phyloP scores from a whole-genome alignment of 2,329 filamentous ascomycete genomes.

The Nigrograna mackinnonii region DNA sequence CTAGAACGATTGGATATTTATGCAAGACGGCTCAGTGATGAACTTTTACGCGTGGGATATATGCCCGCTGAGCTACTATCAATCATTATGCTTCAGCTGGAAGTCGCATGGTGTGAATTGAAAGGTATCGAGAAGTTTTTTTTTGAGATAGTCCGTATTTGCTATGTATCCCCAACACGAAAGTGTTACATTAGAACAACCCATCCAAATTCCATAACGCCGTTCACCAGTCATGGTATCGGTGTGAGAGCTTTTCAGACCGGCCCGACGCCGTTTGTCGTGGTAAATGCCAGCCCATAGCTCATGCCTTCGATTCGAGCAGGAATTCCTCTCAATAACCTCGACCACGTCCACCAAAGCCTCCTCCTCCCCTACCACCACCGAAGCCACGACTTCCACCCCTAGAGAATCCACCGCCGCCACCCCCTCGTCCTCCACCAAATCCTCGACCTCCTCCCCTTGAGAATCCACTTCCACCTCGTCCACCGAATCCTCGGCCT shows the following conservation, averaged over 20 bases:
- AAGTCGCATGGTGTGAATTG: too few species aligned
- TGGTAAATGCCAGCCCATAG: too few species aligned
- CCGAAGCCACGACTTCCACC: neutral
- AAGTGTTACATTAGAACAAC: neutral
- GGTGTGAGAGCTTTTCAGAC: slow-evolving; percentile 16
- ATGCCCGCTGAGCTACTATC: too few species aligned
- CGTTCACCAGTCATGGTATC: slow-evolving; percentile 37
- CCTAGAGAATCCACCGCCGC: slow-evolving; percentile 1
- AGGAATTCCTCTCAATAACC: slow-evolving; percentile 2
- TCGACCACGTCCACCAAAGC: slow-evolving; percentile 11
- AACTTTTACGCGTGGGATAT: too few species aligned
- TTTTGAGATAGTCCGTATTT: too few species aligned
- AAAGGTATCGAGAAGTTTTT: too few species aligned
- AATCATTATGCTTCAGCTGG: too few species aligned
- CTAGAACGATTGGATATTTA: too few species aligned
- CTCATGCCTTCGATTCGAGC: too few species aligned
- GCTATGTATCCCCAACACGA: too few species aligned
- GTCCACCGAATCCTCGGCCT: slow-evolving; percentile 50
- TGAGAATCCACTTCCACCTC: slow-evolving; percentile 40
- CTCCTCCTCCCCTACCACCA: slow-evolving; percentile 13
- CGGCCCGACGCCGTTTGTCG: too few species aligned
- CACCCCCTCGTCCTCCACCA: slow-evolving; percentile 58
- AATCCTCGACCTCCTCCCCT: slow-evolving; percentile 26
- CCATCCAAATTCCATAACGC: slow-evolving; percentile 28
- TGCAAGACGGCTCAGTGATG: too few species aligned